phyloP scores from a whole-genome alignment of 768 basidiomycete species.

The Boletellus ananas region DNA sequence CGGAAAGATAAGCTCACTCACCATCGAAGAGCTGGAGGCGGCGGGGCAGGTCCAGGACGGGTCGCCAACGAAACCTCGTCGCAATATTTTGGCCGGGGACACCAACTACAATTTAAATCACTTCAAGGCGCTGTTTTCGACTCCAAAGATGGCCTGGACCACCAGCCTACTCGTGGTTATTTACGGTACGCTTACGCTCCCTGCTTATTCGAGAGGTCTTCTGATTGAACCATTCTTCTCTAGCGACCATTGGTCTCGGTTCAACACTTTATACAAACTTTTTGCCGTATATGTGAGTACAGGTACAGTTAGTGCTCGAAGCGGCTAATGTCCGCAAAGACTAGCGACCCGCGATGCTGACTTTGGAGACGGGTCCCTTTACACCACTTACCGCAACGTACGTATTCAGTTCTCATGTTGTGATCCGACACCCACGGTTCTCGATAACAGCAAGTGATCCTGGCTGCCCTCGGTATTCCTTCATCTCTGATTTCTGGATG shows the following conservation, averaged over 20 bases:
- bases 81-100: conserved; percentile 37
- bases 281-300: conserved; percentile 48
- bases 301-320: background rate
- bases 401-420: conserved; percentile 1
- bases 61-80: conserved; percentile 16
- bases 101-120: conserved; percentile 40
- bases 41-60: conserved; percentile 22
- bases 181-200: conserved; percentile 36
- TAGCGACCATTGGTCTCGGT: conserved; percentile 73
- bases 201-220: background rate
- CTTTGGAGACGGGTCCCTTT: conserved; percentile 67
- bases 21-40: conserved; percentile 41
- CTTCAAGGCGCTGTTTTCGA: conserved; percentile 60
- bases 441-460: conserved; percentile 56
- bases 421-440: background rate
- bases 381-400: conserved; percentile 73
- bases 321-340: conserved; percentile 29
- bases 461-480: conserved; percentile 65
- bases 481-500: conserved; percentile 70
- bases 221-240: background rate
- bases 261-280: conserved; percentile 63
- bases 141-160: conserved; percentile 59
- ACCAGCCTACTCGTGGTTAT: conserved; percentile 54
- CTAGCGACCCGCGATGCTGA: conserved; percentile 59
- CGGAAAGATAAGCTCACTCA: conserved; percentile 39